Evolutionary conservation across 148 eudicot genomes (phyloP).

Genomic region (Selenicereus undatus): DNA sequence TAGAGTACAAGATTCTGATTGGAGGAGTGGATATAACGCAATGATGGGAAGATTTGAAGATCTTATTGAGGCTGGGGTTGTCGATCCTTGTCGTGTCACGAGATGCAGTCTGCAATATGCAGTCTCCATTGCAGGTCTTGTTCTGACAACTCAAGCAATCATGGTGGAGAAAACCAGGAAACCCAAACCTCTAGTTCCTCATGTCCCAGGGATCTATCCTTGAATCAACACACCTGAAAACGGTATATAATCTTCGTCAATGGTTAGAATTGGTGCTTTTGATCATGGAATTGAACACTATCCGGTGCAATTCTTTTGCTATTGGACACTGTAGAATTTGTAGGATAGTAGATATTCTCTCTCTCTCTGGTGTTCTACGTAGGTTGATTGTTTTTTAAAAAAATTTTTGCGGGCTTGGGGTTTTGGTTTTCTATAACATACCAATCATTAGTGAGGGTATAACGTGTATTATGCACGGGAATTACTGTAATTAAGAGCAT

Average conservation of each 20-base stretch:
- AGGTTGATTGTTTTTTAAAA: neutral
- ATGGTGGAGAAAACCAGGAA: constrained; percentile 61
- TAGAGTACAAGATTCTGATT: constrained; percentile 46
- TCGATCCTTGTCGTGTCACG: constrained; percentile 82
- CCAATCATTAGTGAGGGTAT: neutral
- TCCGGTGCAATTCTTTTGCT: neutral
- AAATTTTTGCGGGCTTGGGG: constrained; percentile 3
- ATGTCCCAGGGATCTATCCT: constrained; percentile 64
- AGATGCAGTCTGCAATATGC: constrained; percentile 82
- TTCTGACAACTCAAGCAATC: constrained; percentile 87
- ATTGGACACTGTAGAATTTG: neutral
- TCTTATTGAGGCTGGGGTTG: constrained; percentile 66
- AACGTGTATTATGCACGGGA: no score
- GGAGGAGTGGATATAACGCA: constrained; percentile 77
- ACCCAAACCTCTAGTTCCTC: constrained; percentile 62
- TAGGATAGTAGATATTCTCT: neutral
- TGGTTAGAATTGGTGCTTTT: neutral
- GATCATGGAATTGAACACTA: neutral
- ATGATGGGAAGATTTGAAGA: constrained; percentile 73
- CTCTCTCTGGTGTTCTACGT: neutral
- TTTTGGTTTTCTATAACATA: neutral
- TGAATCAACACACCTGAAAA: constrained; percentile 1
- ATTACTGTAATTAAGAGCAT: no score
- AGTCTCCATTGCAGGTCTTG: constrained; percentile 75
- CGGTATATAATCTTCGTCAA: neutral